Base-by-base conservation (phyloP, 306 rosid species). In the Amphicarpaea edgeworthii region DNA sequence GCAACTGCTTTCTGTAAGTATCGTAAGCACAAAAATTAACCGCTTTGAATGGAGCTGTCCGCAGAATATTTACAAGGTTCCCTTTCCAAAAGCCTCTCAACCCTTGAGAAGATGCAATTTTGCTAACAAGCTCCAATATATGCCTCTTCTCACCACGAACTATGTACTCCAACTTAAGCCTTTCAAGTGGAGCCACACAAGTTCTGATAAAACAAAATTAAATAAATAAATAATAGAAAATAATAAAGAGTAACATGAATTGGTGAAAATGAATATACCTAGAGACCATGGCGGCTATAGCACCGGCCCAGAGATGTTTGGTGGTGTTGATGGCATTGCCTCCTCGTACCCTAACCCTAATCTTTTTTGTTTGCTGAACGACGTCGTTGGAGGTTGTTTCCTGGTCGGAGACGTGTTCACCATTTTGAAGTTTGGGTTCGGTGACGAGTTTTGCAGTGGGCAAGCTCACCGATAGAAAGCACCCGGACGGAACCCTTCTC, bases 261-360 rank as follows among this genome's bases (percentile, higher is more conserved):
- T 3, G 46, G 45, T 32, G 61, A 72, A 38, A 79, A 46, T 17
- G 51, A 34, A 34, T 0, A 72, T 61, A 94, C 99, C 97, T 92
- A 63, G 99, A 92, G 83, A 95, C 99, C 99, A 95, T 92, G 75
- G 99, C 97, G n/a, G 97, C 97, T 8, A 90, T 76, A 32, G 97
- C 97, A 82, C 97, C 99, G 53, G 99, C 80, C 99, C 97, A 95
- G 9, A 95, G 88, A 83, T 95, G 97, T 62, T 88, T 95, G 54
- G 97, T 89, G 68, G 96, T 84, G 85, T 92, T 95, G 86, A 95
- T 77, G 66, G 96, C 97, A 69, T 68, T 28, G 15, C 89, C 84
- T 66, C 82, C 76, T 47, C 86, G 88, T 14, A 79, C 68, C 81
- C 75, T 62, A 76, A 80, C 78, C 77, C n/a, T n/a, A n/a, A n/a